A percentile compares a stretch with the other conserved stretches of the same genome.
Conservation (phyloP, 495 filamentous ascomycete genomes). For the Schizothecium vesticola region DNA sequence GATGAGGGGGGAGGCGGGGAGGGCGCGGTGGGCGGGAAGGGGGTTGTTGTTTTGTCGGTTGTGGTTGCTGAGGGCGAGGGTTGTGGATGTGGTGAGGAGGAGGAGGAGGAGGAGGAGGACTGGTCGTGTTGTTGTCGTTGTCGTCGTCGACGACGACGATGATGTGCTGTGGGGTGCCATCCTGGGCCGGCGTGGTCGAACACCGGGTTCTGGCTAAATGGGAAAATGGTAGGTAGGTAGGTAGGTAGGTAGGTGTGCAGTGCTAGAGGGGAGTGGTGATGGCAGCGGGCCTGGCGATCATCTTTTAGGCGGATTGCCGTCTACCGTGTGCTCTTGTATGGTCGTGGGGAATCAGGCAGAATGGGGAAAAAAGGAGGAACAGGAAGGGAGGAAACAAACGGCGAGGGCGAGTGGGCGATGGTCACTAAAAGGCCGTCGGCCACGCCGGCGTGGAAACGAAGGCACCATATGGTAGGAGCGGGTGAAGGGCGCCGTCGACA, state of each 20-base stretch:
- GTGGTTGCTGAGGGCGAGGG: neutral
- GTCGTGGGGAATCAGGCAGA: conserved; percentile 18
- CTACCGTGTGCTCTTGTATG: neutral
- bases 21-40: neutral
- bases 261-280: conserved; percentile 14
- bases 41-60: neutral
- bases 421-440: conserved; percentile 9
- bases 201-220: conserved; percentile 14
- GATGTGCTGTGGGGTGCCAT: conserved; percentile 6
- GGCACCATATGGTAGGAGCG: neutral
- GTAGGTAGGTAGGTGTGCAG: neutral
- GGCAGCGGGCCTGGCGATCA: conserved; percentile 24
- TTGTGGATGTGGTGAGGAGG: conserved; percentile 15
- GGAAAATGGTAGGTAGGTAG: conserved; percentile 3
- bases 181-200: neutral
- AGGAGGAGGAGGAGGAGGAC: conserved; percentile 13
- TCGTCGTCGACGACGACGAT: neutral
- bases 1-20: conserved; percentile 12
- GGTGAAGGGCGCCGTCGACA: neutral
- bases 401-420: conserved; percentile 1
- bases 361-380: conserved; percentile 19
- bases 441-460: neutral
- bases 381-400: conserved; percentile 11
- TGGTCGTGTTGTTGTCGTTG: conserved; percentile 8
- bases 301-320: conserved; percentile 15